Evolutionary conservation across 2,329 filamentous ascomycete genomes (phyloP), one percentile per base, ranked within the genome.

Genomic region (Calonectria pseudoreteaudii): DNA sequence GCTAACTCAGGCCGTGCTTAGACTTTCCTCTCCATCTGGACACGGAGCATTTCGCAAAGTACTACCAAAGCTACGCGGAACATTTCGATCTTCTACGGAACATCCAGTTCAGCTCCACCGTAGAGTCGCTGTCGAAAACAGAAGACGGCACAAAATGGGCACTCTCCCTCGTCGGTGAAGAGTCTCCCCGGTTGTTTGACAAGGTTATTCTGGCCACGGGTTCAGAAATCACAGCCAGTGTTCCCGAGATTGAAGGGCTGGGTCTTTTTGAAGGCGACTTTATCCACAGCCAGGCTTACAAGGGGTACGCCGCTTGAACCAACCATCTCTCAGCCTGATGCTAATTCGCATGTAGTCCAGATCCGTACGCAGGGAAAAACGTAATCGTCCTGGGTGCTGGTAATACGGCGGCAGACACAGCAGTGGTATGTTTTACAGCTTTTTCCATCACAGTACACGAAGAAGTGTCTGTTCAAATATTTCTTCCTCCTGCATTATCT

Each of bases 381-480:
- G 78, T 81, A 2, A 44, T 82, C 6, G 75, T 82, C 8, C 66
- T 82, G 5, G 80, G 80, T 8, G 76, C 80, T 52, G 81, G 80
- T 3, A 82, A 81, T 52, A 80, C 81, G 1, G 78, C 79, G 4
- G 74, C 70, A 31, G 81, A 82, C 41, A 77, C 75, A 16, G 78
- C 76, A 1, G 74, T 77, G 4, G 79, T 80, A 71, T 11, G 77
- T 52, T 30, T n/a, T n/a, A n/a, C 23, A 0, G 18, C 4, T 36
- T 9, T 13, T 16, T 38, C 10, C 18, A 16, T 30, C 13, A 1
- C 23, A 41, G 13, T 18, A 18, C 10, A 16, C 14, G 7, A 8
- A 20, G n/a, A n/a, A 2, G n/a, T n/a, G 4, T 49, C 53, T 18
- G 30, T 13, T 13, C 11, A 20, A 18, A 20, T 18, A 5, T 34